Conservation (phyloP, 257 asterid genomes). For the Nicotiana otophora region DNA sequence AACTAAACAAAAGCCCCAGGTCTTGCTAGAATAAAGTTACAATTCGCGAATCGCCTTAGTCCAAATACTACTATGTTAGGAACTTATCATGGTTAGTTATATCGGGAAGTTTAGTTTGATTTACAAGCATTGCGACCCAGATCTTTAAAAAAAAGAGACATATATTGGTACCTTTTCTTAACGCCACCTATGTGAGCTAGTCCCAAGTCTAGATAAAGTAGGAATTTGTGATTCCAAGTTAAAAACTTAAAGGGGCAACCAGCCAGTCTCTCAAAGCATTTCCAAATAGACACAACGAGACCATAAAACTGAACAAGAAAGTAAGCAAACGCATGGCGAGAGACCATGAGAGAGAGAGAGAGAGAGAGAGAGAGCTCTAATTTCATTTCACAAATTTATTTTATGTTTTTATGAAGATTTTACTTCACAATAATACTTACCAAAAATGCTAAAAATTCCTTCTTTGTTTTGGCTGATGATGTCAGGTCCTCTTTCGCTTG, state of each 20-base stretch:
- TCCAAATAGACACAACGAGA: not conserved
- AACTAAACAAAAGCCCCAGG: not conserved
- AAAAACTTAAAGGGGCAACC: not conserved
- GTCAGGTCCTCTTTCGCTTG: conserved; percentile 59
- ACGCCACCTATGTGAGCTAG: not conserved
- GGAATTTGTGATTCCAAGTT: not conserved
- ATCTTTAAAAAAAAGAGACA: not conserved
- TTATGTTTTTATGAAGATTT: too few species aligned
- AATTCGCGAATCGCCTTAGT: not conserved
- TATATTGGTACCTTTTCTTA: not conserved
- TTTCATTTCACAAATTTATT: not conserved
- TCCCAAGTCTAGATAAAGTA: not conserved
- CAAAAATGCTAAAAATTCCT: conserved; percentile 87
- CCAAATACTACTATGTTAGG: not conserved
- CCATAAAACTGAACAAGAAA: not conserved
- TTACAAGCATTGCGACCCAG: not conserved
- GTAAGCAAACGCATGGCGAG: not conserved
- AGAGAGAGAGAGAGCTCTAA: not conserved
- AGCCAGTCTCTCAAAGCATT: not conserved
- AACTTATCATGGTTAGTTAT: not conserved
- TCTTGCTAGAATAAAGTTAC: not conserved
- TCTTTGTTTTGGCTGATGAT: conserved; percentile 88
- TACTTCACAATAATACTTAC: conserved; percentile 33
- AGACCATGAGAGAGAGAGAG: not conserved
- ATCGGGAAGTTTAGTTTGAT: not conserved